Base-by-base conservation (phyloP, 2,329 filamentous ascomycete genomes). In the Aspergillus caelatus region DNA sequence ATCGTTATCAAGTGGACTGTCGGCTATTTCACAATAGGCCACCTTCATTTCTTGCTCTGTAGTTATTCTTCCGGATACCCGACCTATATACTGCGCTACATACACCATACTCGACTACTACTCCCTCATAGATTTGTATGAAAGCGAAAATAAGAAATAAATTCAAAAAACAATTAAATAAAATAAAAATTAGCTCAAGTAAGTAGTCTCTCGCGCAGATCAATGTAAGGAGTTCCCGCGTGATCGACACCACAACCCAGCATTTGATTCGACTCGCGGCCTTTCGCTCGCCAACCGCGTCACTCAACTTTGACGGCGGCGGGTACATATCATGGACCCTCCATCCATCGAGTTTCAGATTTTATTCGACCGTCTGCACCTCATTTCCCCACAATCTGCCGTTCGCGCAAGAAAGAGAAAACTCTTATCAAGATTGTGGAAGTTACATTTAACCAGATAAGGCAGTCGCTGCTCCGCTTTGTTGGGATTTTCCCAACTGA, bases 201-300 rank as follows among this genome's bases (percentile, higher is more conserved):
- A 41, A 41, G 39, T 41, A 59, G 60, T 57, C 61, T 56, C 58
- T 41, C 48, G 32, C 60, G 68, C 60, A 68, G 68, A 70, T 70
- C 68, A 36, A 65, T 65, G 67, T 68, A 70, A 70, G 68, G 67
- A 69, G 64, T 66, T 69, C 67, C 68, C 67, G 68, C 68, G 67
- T 67, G 68, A 70, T 70, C 67, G 67, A 68, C 68, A 66, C 56
- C 54, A 45, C 57, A 65, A 67, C 57, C 65, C 54, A 64, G 55
- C 58, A 60, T 53, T 43, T 60, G 39, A 63, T 63, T 65, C 57
- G 28, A 52, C 48, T 52, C 48, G 16, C 19, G 62, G 61, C 61
- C 39, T 48, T 60, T 64, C 60, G 16, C 53, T 55, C 60, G 61
- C 63, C 63, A 59, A 65, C 60, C 64, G 62, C 62, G 62, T 64